These are phyloP conservation scores for Linum trigynum DNA, from an alignment of 345 rosid species.

Conservation along the genomic window DNA sequence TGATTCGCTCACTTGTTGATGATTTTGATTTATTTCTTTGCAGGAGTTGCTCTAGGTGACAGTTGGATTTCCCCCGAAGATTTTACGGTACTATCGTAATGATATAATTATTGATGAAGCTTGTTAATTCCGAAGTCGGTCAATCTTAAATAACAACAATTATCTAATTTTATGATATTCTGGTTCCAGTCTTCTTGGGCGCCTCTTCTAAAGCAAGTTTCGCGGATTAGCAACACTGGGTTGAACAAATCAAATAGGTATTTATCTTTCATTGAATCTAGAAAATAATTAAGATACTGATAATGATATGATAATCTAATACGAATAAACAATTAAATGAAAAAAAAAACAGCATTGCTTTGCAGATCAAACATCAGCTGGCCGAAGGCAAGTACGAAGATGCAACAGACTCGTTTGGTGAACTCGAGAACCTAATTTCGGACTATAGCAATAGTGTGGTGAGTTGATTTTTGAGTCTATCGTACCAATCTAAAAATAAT, in stretches of 20 bases:
- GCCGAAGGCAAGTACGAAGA: constrained; percentile 20
- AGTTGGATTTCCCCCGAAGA: constrained; percentile 45
- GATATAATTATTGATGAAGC: too few relatives aligned
- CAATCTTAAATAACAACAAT: not conserved
- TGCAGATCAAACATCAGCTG: constrained; percentile 25
- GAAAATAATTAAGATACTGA: not conserved
- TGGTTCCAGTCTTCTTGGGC: constrained; percentile 33
- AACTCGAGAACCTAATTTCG: constrained; percentile 17
- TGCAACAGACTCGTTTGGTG: constrained; percentile 22
- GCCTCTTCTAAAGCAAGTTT: constrained; percentile 38
- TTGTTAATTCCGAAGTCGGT: too few relatives aligned
- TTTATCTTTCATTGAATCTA: too few relatives aligned
- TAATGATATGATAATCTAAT: not conserved
- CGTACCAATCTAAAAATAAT: not conserved
- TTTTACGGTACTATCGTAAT: constrained; percentile 21
- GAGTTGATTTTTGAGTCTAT: not conserved
- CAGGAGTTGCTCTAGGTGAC: constrained; percentile 43
- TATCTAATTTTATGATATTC: not conserved
- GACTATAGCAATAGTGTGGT: constrained; percentile 29
- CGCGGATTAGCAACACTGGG: constrained; percentile 22
- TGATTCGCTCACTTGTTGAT: not conserved
- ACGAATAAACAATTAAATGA: not conserved
- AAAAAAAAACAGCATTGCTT: constrained; percentile 18
- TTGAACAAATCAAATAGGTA: constrained; percentile 29
- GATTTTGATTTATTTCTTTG: not conserved